A percentile compares a stretch with the other conserved stretches of the same genome.
These are phyloP conservation scores for Phylloporus arenicola DNA, from an alignment of 768 basidiomycete species.

Conservation along the genomic window DNA sequence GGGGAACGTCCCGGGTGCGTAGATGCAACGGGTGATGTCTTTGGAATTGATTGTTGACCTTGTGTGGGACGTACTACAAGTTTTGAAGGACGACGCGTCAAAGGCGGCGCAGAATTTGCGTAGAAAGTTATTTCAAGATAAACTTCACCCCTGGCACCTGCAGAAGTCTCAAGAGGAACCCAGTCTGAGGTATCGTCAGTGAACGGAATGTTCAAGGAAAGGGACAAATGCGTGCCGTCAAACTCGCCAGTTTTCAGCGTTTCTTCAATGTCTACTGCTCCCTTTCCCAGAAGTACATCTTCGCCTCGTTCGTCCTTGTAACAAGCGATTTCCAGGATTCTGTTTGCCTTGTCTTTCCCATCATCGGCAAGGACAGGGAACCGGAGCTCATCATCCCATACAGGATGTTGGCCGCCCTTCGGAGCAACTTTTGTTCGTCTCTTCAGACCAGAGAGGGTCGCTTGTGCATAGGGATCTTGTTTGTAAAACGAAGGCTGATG, in stretches of 20 bases:
- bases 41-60: conserved; percentile 17
- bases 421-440: conserved; percentile 69
- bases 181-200: conserved; percentile 47
- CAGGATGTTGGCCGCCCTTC: conserved; percentile 89
- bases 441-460: conserved; percentile 52
- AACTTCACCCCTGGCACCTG: conserved; percentile 72
- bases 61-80: conserved; percentile 41
- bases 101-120: conserved; percentile 57
- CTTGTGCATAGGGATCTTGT: conserved; percentile 80
- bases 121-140: conserved; percentile 95
- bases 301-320: conserved; percentile 75
- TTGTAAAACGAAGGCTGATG: conserved; percentile 86
- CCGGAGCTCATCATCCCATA: conserved; percentile 87
- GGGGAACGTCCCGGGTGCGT: conserved; percentile 10
- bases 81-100: conserved; percentile 50
- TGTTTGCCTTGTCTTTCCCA: conserved; percentile 40
- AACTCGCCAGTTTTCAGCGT: conserved; percentile 85
- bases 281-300: conserved; percentile 71
- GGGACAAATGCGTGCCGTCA: conserved; percentile 61
- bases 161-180: conserved; percentile 55
- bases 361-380: conserved; percentile 63
- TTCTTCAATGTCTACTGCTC: conserved; percentile 66
- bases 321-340: conserved; percentile 68
- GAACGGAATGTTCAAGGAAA: neutral
- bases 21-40: conserved; percentile 11